Conservation (phyloP, 2,329 filamentous ascomycete genomes). For the Penicillium nordicum region DNA sequence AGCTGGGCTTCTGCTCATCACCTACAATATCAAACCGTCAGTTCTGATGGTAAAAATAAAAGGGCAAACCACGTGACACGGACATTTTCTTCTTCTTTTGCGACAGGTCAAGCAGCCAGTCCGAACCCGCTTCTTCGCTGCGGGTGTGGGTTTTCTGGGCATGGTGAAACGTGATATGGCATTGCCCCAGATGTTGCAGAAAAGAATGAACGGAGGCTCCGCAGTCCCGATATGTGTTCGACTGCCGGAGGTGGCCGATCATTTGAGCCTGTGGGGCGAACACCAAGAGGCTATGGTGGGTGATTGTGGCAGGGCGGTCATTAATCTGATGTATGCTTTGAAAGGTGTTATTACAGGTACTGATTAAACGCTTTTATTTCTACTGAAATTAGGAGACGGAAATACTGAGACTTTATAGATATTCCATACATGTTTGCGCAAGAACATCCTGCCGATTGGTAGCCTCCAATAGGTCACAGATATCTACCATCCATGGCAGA, state of each 20-base stretch:
- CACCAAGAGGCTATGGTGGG: not conserved
- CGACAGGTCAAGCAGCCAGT: conserved; percentile 27
- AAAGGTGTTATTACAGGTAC: too few species aligned
- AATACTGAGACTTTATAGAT: rapidly evolving
- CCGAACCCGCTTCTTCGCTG: conserved; percentile 25
- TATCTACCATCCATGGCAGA: too few species aligned
- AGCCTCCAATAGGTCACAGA: too few species aligned
- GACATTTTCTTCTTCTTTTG: conserved; percentile 27
- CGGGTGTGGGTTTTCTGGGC: conserved; percentile 22
- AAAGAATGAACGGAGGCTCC: conserved; percentile 18
- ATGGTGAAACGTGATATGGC: conserved; percentile 10
- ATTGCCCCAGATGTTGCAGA: conserved; percentile 13
- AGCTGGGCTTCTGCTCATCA: conserved; percentile 26
- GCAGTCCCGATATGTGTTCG: conserved; percentile 7
- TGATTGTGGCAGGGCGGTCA: not conserved
- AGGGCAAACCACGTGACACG: not conserved
- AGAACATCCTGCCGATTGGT: too few species aligned
- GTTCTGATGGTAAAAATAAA: not conserved
- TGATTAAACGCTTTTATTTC: too few species aligned
- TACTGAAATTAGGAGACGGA: too few species aligned
- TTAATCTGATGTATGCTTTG: too few species aligned
- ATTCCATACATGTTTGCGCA: too few species aligned
- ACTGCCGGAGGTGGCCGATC: conserved; percentile 11
- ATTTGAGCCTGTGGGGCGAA: conserved; percentile 1
- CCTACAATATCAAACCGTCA: conserved; percentile 9